Evolutionary conservation across 495 filamentous ascomycete genomes (phyloP).

Genomic region (Cetradonia linearis): DNA sequence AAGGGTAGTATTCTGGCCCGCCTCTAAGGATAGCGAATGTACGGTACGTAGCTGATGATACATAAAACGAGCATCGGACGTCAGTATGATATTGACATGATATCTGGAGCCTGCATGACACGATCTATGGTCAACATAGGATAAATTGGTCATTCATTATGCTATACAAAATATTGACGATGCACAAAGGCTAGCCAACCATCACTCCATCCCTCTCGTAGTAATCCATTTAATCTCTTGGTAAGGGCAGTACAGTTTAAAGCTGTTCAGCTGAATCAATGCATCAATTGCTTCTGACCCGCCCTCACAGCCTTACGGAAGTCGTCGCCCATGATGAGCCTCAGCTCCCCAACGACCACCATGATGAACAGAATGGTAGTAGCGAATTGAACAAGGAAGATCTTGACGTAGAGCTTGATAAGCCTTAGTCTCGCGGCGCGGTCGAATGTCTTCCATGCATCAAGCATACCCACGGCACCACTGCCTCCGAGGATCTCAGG

Average conservation of each 20-base stretch:
- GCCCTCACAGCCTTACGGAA: conserved; percentile 15
- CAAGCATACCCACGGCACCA: conserved; percentile 54
- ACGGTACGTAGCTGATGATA: too few species aligned
- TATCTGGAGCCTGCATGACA: background rate
- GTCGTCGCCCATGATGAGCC: conserved; percentile 28
- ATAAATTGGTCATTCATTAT: background rate
- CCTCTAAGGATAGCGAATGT: too few species aligned
- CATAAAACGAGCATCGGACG: background rate
- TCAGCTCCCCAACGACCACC: conserved; percentile 31
- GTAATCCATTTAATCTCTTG: background rate
- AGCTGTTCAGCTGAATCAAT: too few species aligned
- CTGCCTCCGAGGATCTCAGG: conserved; percentile 57
- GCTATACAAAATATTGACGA: background rate
- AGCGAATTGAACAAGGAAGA: conserved; percentile 41
- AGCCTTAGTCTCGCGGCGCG: conserved; percentile 54
- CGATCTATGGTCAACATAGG: background rate
- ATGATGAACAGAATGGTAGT: conserved; percentile 35
- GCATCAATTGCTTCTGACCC: conserved; percentile 11
- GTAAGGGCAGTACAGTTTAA: background rate
- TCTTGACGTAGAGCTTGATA: conserved; percentile 58
- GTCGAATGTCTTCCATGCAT: conserved; percentile 64
- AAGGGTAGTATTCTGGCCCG: too few species aligned
- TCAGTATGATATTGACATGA: too few species aligned
- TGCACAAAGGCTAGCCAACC: background rate
- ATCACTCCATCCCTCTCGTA: conserved; percentile 4